Evolutionary conservation across 2,329 filamentous ascomycete genomes (phyloP).

Genomic region (Aspergillus fumigatus): DNA sequence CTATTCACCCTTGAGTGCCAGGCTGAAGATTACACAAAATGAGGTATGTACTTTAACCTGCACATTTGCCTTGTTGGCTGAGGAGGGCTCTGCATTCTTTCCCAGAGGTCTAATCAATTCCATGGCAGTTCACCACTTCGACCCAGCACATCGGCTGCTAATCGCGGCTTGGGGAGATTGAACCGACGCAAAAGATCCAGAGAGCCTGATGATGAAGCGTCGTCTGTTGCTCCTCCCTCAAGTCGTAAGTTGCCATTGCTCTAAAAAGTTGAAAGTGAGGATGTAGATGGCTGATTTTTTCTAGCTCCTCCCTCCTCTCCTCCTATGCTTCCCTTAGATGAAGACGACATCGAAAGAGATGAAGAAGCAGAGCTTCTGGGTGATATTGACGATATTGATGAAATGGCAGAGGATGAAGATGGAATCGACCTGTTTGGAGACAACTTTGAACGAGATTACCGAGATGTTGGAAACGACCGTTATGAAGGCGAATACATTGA

Average conservation of each 20-base stretch:
- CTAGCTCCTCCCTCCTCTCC: slow-evolving; percentile 55
- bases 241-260: slow-evolving; percentile 50
- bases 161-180: slow-evolving; percentile 59
- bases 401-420: slow-evolving; percentile 65
- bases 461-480: slow-evolving; percentile 43
- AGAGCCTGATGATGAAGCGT: slow-evolving; percentile 60
- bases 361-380: slow-evolving; percentile 56
- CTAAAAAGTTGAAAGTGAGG: neutral
- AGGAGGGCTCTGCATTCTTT: slow-evolving; percentile 7
- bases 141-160: slow-evolving; percentile 75
- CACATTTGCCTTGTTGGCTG: neutral
- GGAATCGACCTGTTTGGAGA: slow-evolving; percentile 67
- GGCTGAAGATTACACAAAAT: slow-evolving; percentile 21
- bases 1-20: slow-evolving; percentile 3
- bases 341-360: slow-evolving; percentile 42
- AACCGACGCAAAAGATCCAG: slow-evolving; percentile 59
- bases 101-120: neutral
- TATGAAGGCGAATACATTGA: slow-evolving; percentile 59
- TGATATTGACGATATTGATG: slow-evolving; percentile 64
- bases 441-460: slow-evolving; percentile 62
- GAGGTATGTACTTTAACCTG: slow-evolving; percentile 20
- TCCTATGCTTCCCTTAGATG: slow-evolving; percentile 50
- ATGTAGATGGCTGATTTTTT: slow-evolving; percentile 10
- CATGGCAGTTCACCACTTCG: slow-evolving; percentile 70
- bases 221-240: slow-evolving; percentile 57